Percentiles rank a stretch among this genome's conserved stretches.
phyloP scores from a whole-genome alignment of 441 rosid species.

The Pelargonium exstipulatum region DNA sequence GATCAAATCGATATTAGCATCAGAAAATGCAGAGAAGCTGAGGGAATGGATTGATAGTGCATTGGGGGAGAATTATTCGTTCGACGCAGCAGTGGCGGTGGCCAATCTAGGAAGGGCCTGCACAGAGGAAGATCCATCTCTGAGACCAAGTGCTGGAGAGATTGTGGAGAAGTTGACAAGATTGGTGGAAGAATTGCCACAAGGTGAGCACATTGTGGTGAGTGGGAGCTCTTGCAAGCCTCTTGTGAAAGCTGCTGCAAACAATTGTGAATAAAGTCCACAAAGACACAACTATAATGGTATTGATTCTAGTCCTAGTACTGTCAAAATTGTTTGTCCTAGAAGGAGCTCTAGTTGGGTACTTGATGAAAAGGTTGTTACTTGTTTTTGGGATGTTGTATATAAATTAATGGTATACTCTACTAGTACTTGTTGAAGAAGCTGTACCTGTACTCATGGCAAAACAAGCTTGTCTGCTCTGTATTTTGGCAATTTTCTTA shows the following conservation, averaged over 20 bases:
- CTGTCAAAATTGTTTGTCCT: too few relatives aligned
- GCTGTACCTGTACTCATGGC: too few relatives aligned
- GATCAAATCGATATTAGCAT: conserved; percentile 35
- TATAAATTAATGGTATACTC: too few relatives aligned
- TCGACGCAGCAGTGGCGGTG: conserved; percentile 53
- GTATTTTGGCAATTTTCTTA: too few relatives aligned
- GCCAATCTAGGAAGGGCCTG: conserved; percentile 70
- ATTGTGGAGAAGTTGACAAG: conserved; percentile 60
- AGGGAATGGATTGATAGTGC: conserved; percentile 71
- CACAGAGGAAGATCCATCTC: conserved; percentile 48
- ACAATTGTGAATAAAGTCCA: neutral
- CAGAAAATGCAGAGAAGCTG: conserved; percentile 43
- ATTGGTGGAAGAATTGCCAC: conserved; percentile 48
- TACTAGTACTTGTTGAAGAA: too few relatives aligned
- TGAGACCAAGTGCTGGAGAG: conserved; percentile 67
- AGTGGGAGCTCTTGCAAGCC: conserved; percentile 75
- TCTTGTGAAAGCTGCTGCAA: conserved; percentile 41
- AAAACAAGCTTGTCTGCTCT: too few relatives aligned
- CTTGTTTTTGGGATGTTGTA: too few relatives aligned
- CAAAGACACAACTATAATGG: too few relatives aligned
- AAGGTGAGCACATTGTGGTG: conserved; percentile 35
- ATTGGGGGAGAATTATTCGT: conserved; percentile 63
- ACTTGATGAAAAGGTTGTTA: too few relatives aligned
- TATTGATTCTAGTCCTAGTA: too few relatives aligned
- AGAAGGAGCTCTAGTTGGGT: too few relatives aligned